These are phyloP conservation scores for Balamuthia mandrillaris DNA, from an alignment of 208 protist genomes.

Conservation along the genomic window DNA sequence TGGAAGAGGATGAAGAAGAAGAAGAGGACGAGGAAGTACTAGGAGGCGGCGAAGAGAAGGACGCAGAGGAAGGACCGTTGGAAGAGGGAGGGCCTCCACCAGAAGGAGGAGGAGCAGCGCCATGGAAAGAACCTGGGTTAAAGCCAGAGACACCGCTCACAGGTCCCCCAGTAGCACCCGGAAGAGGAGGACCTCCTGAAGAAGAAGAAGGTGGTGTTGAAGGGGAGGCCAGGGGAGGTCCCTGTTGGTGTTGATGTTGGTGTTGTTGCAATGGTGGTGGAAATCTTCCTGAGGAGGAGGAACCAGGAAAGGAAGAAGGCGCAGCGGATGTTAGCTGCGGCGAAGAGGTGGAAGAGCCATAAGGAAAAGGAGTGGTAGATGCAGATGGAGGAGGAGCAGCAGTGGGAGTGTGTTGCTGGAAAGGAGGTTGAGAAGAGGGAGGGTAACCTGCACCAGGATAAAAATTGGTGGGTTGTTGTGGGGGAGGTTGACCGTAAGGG, in stretches of 20 bases:
- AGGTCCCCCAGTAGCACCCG: not conserved
- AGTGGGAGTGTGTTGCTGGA: no score
- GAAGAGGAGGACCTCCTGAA: not conserved
- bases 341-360: not conserved
- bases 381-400: no score
- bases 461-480: no score
- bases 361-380: no score
- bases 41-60: not conserved
- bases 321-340: not conserved
- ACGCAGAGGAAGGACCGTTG: not conserved
- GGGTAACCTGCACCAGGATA: no score
- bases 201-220: not conserved
- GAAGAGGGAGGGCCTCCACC: no score
- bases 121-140: not conserved
- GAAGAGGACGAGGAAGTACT: not conserved
- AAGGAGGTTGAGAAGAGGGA: no score
- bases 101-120: no score
- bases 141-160: not conserved
- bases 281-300: not conserved
- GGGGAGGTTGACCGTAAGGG: no score
- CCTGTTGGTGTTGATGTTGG: not conserved
- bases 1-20: not conserved
- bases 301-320: not conserved
- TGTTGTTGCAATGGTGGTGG: not conserved
- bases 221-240: not conserved